Base-by-base conservation (phyloP, 768 basidiomycete genomes). In the Roridomyces roridus region DNA sequence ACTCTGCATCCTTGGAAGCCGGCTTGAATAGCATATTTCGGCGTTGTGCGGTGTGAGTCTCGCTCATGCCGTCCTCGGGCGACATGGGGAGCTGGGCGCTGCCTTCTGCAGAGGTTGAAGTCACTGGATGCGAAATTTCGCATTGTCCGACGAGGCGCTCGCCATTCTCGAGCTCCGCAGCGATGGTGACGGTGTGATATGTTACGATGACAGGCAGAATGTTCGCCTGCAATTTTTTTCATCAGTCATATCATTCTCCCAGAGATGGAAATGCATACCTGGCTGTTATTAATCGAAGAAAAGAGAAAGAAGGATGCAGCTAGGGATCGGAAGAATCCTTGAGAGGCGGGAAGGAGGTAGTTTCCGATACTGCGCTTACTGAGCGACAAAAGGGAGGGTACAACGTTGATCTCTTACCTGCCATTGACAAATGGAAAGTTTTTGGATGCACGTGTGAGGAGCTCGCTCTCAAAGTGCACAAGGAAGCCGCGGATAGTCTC, bases 291-390 rank as follows among this genome's bases (percentile, higher is more conserved):
- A 62, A 97, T 94, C 2, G 92, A 92, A 26, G 93, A 89, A 68
- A 98, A 96, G 39, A 97, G 77, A 72, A 96, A 98, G 60, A 98
- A 92, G 12, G 96, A 94, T 2, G 93, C 92, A 9, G 96, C 94
- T 9, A 98, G 79, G 25, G 94, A 96, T 6, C 94, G 88, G 67
- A 98, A 93, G 74, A 98, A 94, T 12, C 84, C 85, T 63, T 92
- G 89, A 4, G 94, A 91, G 14, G 92, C 94, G 7, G 94, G 90
- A 23, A 98, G 78, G 68, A 96, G 91, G 68, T 94, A 95, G 70
- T 96, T 96, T 23, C 94, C 94, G 21, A 95, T 85, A 62, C 91
- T 91, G 20, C 31, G n/a, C n/a, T n/a, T n/a, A n/a, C n/a, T n/a
- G n/a, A n/a, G n/a, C n/a, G 18, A 43, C 36, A 20, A 40, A 25